Percentiles rank a stretch among this genome's conserved stretches.
phyloP scores from a whole-genome alignment of 1,284 basidiomycete genomes.

The Sphaerobolus stellatus region DNA sequence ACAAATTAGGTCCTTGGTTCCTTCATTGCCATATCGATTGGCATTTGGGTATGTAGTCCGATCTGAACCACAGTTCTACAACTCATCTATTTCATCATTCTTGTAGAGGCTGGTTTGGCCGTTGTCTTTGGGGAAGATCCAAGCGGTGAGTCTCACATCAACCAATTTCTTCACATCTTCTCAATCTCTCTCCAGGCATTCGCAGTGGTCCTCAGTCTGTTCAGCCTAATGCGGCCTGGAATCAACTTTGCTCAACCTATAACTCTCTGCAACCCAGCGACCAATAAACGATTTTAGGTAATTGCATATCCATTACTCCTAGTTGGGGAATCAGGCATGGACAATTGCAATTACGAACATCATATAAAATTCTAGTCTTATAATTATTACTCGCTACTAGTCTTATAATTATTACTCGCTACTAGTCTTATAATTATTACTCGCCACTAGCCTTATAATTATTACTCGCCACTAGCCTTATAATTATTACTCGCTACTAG shows the following conservation, averaged over 20 bases:
- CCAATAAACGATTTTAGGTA: background rate
- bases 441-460: no score
- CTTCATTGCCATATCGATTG: conserved; percentile 9
- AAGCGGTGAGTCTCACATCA: background rate
- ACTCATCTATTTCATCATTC: background rate
- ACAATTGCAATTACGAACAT: background rate
- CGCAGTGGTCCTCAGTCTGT: background rate
- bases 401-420: no score
- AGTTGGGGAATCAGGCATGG: background rate
- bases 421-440: no score
- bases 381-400: no score
- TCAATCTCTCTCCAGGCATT: conserved; percentile 1
- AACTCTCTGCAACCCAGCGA: background rate
- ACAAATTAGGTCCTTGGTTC: background rate
- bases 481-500: no score
- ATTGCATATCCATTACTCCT: background rate
- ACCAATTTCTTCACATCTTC: background rate
- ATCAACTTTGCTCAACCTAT: conserved; percentile 3
- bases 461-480: no score
- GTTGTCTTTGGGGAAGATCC: conserved; percentile 7
- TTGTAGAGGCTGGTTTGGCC: conserved; percentile 2
- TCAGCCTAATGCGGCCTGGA: background rate
- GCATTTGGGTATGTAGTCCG: conserved; percentile 4
- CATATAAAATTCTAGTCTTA: background rate
- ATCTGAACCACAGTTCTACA: background rate